Base-by-base conservation (phyloP, 768 basidiomycete species). In the Xerocomellus chrysenteron region DNA sequence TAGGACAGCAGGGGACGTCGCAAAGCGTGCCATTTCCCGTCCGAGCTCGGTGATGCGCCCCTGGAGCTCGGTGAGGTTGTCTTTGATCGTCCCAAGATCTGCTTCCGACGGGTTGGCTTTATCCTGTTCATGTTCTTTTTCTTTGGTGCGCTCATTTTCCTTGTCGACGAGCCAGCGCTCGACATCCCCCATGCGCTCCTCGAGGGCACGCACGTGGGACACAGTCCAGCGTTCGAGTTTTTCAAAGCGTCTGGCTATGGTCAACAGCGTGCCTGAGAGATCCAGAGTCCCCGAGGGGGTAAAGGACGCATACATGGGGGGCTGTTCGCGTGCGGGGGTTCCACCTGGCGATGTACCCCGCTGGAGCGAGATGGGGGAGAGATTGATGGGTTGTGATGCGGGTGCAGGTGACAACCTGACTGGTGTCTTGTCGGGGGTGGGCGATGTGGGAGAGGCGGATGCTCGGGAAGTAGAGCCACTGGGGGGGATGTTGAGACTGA, bases 171-270 rank as follows among this genome's bases (percentile, higher is more conserved):
- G 76, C 89, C 90, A 94, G 44, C 85, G 79, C 67, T 94, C 92
- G n/a, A 94, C 92, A 54, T 94, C 92, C 57, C 86, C 84, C 91
- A 94, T 94, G 33, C 92, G 82, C 19, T 93, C 92, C 62, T 94
- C 92, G n/a, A 94, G 74, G 2, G 92, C 92, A 52, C 92, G 85
- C 3, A 92, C 90, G 62, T 94, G 92, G 7, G 89, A 85, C 3
- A 94, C 90, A 0, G 91, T 88, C 92, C 92, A 94, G 59, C 88
- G 88, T 67, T 94, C 92, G 13, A 94, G 80, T 68, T 94, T 94
- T 70, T 94, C 92, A 56, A 94, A 93, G 21, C 92, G 84, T 42
- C 64, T 73, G 13, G 90, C 88, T 42, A 94, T 83, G 12, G 82
- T 80, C 24, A 94, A 73, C 6, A 94, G 75, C 0, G 92, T 93